Evolutionary conservation across 2,329 filamentous ascomycete genomes (phyloP), one percentile per base, ranked within the genome.

Genomic region (Verticillium alfalfae): DNA sequence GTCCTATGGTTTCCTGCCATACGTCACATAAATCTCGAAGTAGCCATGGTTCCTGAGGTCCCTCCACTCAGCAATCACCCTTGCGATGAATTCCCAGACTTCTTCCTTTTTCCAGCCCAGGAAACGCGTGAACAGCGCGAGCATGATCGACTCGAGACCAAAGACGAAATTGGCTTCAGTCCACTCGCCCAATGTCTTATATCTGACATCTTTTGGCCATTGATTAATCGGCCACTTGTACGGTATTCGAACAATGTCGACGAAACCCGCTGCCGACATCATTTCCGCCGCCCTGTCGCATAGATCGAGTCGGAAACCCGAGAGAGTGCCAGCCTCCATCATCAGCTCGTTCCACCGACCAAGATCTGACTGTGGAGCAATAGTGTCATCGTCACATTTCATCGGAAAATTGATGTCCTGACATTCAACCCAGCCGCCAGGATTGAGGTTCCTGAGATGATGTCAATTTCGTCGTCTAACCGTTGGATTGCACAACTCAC

Each of bases 371-470:
- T 69, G 63, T 3, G 60, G 34, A 1, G 66, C 66, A 31, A 74
- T 65, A 3, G 70, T 68, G 26, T 61, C 65, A 57, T 74, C 73
- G 39, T 71, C 70, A 41, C 69, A 74, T 34, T 61, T 62, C 16
- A 73, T 63, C 1, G 71, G 71, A 55, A 72, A 72, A 56, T 72
- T 67, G 52, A 73, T 71, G 60, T 77, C 75, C 41, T 76, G 74
- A 63, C 77, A 72, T 67, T 77, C 75, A n/a, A 76, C 62, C 66
- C 70, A 72, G 0, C 73, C 75, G 2, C 74, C 74, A 0, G 73
- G 69, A 58, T 76, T 75, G 3, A 76, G 66, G 61, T 67, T 66
- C 16, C 64, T 70, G 34, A 3, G n/a, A 22, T 16, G 6, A 7
- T 10, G 31, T n/a, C 7, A 22, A 26, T 63, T 18, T 5, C 16